Base-by-base conservation (phyloP, 192 early-diverging fungal species). In the Coemansia furcata region DNA sequence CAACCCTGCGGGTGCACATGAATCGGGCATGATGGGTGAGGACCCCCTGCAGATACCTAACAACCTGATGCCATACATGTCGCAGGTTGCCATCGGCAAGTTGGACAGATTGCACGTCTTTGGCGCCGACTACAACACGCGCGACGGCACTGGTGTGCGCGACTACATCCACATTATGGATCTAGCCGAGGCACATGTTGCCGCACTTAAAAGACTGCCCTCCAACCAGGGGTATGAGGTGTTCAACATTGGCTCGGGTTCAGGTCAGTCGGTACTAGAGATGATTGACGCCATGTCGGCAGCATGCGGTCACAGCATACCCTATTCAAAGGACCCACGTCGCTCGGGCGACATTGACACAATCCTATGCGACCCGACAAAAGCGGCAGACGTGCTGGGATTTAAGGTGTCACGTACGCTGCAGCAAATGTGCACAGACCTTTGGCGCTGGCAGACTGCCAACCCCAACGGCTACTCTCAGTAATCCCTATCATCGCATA, bases 91-190 rank as follows among this genome's bases (percentile, higher is more conserved):
- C 2, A 74, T 92, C 11, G 95, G 95, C 33, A 92, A 93, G 68
- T 77, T 93, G 49, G 87, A 91, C 10, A 86, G 89, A 71, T 79
- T 97, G 23, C 89, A 89, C 42, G 88, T 98, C n/a, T 98, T 91
- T 85, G 97, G 97, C 12, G 82, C 86, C 57, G 95, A 98, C 75
- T 98, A 97, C 76, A 86, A 90, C 21, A 98, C 97, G 0, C 84
- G 83, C 49, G 97, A 98, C 62, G 95, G 97, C 21, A 96, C 95
- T 26, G 93, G 89, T 63, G 88, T 99, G 21, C 87, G 97, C 38
- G 97, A 98, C 76, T 98, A 96, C 73, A 90, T 98, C 59, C 97
- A 98, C 71, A 95, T 98, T 4, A 91, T 91, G 61, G 97, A 98
- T 66, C 84, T 97, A 35, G 94, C 95, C 17, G 85, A 89, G 52